Percentiles rank a stretch among this genome's conserved stretches.
phyloP scores from a whole-genome alignment of 352 stramenopile genomes.

The Phytopythium boreale region DNA sequence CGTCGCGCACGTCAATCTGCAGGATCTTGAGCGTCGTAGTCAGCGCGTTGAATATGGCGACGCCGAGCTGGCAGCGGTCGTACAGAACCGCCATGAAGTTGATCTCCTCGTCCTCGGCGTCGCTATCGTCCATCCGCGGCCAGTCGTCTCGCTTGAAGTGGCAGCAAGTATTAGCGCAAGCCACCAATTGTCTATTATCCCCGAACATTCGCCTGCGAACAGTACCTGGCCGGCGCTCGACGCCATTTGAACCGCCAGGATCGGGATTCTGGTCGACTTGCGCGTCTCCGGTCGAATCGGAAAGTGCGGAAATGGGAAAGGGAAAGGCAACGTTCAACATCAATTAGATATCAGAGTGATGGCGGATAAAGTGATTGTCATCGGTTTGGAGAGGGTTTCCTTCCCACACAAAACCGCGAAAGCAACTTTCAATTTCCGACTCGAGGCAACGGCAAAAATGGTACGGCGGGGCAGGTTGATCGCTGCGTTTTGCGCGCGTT shows the following conservation, averaged over 20 bases:
- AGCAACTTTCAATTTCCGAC: neutral
- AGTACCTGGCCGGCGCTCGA: neutral
- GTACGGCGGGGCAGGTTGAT: neutral
- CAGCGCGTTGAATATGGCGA: constrained; percentile 72
- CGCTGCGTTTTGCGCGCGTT: neutral
- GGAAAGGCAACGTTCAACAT: constrained; percentile 11
- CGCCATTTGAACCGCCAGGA: neutral
- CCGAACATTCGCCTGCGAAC: neutral
- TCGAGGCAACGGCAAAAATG: neutral
- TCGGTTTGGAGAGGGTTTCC: constrained; percentile 15
- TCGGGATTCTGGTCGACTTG: neutral
- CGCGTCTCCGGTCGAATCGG: constrained; percentile 3
- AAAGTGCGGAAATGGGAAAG: constrained; percentile 10
- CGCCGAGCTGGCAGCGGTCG: constrained; percentile 60
- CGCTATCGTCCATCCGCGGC: constrained; percentile 11
- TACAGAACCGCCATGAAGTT: constrained; percentile 72
- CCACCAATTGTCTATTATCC: neutral
- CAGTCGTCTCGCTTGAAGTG: constrained; percentile 2
- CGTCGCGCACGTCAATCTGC: constrained; percentile 38
- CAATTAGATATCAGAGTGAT: constrained; percentile 1
- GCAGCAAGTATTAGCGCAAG: neutral
- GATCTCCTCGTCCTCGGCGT: constrained; percentile 48
- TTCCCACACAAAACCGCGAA: neutral
- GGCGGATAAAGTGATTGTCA: constrained; percentile 8
- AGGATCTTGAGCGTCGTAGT: constrained; percentile 66